Base-by-base conservation (phyloP, 2,329 filamentous ascomycete genomes). In the Pyrenochaeta sp. region DNA sequence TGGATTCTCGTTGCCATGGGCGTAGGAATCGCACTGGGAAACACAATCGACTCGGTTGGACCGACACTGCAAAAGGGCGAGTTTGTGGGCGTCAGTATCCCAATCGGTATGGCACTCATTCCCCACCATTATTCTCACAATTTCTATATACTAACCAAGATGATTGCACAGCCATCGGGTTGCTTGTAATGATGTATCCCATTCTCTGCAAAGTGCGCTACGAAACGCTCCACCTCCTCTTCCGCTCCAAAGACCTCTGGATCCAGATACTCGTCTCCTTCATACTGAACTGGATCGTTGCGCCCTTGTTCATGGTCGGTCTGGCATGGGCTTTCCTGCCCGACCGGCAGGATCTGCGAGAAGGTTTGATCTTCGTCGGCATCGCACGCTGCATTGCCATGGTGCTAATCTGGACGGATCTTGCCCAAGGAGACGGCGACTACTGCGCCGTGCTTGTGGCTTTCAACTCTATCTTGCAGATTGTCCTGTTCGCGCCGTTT, bases 141-240 rank as follows among this genome's bases (percentile, higher is more conserved):
- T n/a, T n/a, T n/a, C n/a, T 24, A 22, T 9, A 3, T 17, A 22
- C 34, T 24, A 34, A 38, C 14, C 10, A 4, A n/a, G 1, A 15
- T 22, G 9, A 14, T 10, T 9, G 11, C 36, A 43, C 48, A 89
- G 89, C 90, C 0, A 75, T 95, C 34, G 90, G 90, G 0, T 74
- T 96, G 1, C 78, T 96, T 1, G 85, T 95, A 28, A 96, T 96
- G 90, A 96, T 96, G 89, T 96, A 94, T 63, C 91, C 90, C 0
- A 95, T 96, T 47, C 76, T 96, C 0, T 95, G 89, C 79, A 94
- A 94, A 68, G 87, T 95, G 5, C 83, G 83, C 27, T 94, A 84
- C 69, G 90, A 95, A 67, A 81, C 82, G 0, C 72, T 95, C 7
- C 88, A 90, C 66, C 73, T 81, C 3, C 74, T 90, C 3, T 80